Conservation (phyloP, 1,284 basidiomycete genomes). For the Chondrostereum purpureum region DNA sequence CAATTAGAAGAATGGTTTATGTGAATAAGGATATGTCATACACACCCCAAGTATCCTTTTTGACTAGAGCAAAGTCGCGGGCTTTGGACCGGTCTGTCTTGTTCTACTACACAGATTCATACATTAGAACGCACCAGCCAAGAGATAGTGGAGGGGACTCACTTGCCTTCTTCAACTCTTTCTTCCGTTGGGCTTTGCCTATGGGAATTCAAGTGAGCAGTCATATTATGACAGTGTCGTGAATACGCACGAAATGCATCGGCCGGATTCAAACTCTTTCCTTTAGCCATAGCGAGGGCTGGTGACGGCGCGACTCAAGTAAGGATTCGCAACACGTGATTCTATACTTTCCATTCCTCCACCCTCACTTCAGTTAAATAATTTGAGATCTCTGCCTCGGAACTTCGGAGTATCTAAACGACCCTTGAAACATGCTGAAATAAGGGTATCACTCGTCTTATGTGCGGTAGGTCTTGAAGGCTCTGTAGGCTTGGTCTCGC, state of each 20-base stretch:
- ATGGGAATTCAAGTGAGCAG: constrained; percentile 9
- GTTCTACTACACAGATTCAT: constrained; percentile 64
- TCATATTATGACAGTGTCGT: constrained; percentile 7
- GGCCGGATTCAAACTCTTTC: constrained; percentile 76
- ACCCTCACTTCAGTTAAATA: no score
- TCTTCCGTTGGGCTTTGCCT: constrained; percentile 86
- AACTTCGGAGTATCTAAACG: no score
- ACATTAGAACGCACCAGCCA: constrained; percentile 13
- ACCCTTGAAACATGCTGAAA: no score
- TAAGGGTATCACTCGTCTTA: no score
- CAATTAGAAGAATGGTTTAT: constrained; percentile 3
- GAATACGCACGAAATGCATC: constrained; percentile 68
- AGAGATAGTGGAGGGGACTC: constrained; percentile 8
- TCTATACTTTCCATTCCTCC: no score
- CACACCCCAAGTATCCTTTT: constrained; percentile 79
- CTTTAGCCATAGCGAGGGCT: constrained; percentile 83
- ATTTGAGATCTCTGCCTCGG: no score
- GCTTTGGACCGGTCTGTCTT: constrained; percentile 73
- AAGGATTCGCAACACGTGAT: no score
- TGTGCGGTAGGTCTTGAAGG: no score
- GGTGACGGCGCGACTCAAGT: no score
- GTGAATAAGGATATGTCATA: no score
- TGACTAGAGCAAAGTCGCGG: constrained; percentile 77
- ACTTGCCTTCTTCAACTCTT: constrained; percentile 84
- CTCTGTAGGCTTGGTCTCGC: no score